These are phyloP conservation scores for Syncephalis plumigaleata DNA, from an alignment of 371 early-diverging fungal genomes.

Conservation along the genomic window DNA sequence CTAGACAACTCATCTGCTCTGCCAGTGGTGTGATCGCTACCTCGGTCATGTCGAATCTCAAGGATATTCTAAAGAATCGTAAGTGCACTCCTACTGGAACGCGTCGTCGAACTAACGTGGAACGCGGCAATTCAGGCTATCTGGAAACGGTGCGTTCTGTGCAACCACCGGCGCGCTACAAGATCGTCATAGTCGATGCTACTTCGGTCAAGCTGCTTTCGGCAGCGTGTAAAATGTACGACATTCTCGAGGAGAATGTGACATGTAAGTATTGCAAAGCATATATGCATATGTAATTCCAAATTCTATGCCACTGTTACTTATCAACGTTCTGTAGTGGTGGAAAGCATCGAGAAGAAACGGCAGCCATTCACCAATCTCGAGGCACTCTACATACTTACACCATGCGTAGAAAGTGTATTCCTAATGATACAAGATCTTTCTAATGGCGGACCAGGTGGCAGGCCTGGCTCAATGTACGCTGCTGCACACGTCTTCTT, in stretches of 20 bases:
- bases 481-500: conserved; percentile 67
- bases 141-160: conserved; percentile 48
- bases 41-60: neutral
- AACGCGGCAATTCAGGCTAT: conserved; percentile 25
- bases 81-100: neutral
- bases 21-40: too few species aligned
- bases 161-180: conserved; percentile 57
- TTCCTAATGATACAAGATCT: conserved; percentile 67
- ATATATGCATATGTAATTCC: neutral
- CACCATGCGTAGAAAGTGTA: conserved; percentile 63
- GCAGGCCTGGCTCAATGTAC: conserved; percentile 29
- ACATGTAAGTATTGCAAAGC: conserved; percentile 28
- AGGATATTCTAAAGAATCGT: neutral
- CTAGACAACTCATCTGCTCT: too few species aligned
- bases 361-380: conserved; percentile 68
- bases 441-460: conserved; percentile 17
- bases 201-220: conserved; percentile 69
- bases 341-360: conserved; percentile 57
- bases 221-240: conserved; percentile 76
- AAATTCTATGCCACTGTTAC: conserved; percentile 1
- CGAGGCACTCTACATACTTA: conserved; percentile 86
- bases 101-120: neutral
- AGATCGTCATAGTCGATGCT: conserved; percentile 80
- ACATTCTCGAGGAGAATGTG: conserved; percentile 87
- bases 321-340: conserved; percentile 15